Conservation (phyloP, 1,284 basidiomycete species). For the Papiliotrema laurentii region DNA sequence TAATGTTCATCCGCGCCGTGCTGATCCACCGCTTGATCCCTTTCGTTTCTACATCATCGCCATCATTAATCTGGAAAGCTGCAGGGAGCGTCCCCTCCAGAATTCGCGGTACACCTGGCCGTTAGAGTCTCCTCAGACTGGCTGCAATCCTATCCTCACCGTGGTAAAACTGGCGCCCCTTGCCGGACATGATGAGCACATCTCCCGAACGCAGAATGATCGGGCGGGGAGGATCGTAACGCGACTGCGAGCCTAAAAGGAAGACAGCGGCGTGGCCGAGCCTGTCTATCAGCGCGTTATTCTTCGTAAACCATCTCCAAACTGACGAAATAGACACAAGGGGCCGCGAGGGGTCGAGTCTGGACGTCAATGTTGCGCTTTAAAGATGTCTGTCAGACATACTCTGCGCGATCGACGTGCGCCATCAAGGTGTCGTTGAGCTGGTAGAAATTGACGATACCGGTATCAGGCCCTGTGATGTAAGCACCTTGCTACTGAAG, state of each 20-base stretch:
- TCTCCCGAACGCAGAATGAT: conserved; percentile 83
- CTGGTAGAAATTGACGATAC: conserved; percentile 90
- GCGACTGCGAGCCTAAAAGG: conserved; percentile 74
- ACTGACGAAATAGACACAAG: conserved; percentile 83
- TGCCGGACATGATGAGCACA: conserved; percentile 83
- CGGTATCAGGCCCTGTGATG: conserved; percentile 75
- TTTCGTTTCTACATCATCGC: conserved; percentile 32
- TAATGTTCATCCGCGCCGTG: conserved; percentile 66
- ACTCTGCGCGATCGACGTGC: conserved; percentile 85
- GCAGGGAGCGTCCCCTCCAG: conserved; percentile 69
- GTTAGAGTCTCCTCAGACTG: conserved; percentile 2
- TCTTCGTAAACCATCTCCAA: not conserved
- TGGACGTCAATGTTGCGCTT: conserved; percentile 8
- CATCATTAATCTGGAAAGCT: conserved; percentile 51
- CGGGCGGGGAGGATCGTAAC: conserved; percentile 68
- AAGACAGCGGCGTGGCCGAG: conserved; percentile 82
- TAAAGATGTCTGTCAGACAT: conserved; percentile 11
- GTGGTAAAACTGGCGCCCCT: conserved; percentile 76
- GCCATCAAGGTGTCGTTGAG: conserved; percentile 81
- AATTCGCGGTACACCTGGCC: conserved; percentile 75
- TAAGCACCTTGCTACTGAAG: not conserved
- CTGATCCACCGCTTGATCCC: conserved; percentile 57
- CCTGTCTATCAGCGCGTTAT: conserved; percentile 48
- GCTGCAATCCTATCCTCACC: conserved; percentile 52
- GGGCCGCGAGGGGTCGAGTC: conserved; percentile 65